Percentiles rank a stretch among this genome's conserved stretches.
These are phyloP conservation scores for Sodiomyces alkalinus DNA, from an alignment of 2,329 filamentous ascomycete genomes.

Conservation along the genomic window DNA sequence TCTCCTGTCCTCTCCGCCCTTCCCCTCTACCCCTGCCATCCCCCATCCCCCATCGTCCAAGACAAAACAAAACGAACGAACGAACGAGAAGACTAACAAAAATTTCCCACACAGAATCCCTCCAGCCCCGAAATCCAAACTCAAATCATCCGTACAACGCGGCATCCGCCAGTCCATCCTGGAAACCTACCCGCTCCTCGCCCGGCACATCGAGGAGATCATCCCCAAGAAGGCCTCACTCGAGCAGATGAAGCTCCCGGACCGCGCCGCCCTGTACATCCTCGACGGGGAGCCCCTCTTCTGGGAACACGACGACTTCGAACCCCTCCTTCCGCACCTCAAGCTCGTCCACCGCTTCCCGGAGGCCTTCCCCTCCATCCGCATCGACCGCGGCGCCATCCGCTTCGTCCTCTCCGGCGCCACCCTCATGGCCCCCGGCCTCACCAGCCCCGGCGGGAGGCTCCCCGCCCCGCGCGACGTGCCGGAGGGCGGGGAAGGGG, in stretches of 20 bases:
- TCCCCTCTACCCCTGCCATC: background rate
- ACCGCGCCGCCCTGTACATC: conserved; percentile 79
- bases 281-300: conserved; percentile 68
- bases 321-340: conserved; percentile 74
- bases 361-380: conserved; percentile 63
- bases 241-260: conserved; percentile 82
- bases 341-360: conserved; percentile 84
- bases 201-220: conserved; percentile 81
- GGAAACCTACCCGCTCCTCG: conserved; percentile 71
- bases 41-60: background rate
- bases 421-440: conserved; percentile 86
- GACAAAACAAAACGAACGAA: conserved; percentile 3
- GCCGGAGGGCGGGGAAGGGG: conserved; percentile 25
- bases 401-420: conserved; percentile 90
- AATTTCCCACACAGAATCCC: conserved; percentile 44
- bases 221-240: conserved; percentile 89
- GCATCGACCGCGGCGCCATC: conserved; percentile 91
- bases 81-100: conserved; percentile 7
- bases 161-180: conserved; percentile 69
- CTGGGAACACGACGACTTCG: conserved; percentile 71
- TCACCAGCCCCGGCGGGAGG: conserved; percentile 71
- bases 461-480: conserved; percentile 44
- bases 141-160: conserved; percentile 92
- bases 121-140: conserved; percentile 75
- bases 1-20: too few relatives aligned